Percentiles rank a stretch among this genome's conserved stretches.
phyloP scores from a whole-genome alignment of 2,329 filamentous ascomycete species.

The Hypoxylon rubiginosum region DNA sequence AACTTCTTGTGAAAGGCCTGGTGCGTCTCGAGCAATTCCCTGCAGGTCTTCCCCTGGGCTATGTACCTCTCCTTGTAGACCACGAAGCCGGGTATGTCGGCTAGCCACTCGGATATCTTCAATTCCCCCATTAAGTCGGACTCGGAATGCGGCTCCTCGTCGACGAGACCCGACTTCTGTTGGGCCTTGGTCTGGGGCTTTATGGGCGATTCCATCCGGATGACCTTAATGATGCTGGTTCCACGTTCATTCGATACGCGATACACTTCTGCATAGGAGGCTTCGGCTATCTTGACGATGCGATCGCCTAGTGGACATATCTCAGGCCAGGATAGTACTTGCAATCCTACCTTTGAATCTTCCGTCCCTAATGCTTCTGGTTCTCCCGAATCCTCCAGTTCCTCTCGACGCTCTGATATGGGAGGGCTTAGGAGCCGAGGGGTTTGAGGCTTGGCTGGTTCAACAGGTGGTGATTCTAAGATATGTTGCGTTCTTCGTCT shows the following conservation, averaged over 20 bases:
- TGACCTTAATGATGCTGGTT: slow-evolving; percentile 75
- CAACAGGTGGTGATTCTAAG: slow-evolving; percentile 29
- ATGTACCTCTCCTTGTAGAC: slow-evolving; percentile 75
- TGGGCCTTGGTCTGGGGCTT: slow-evolving; percentile 70
- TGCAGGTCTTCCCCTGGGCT: slow-evolving; percentile 68
- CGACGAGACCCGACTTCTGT: slow-evolving; percentile 66
- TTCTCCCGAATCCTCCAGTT: slow-evolving; percentile 1
- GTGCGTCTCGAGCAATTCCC: slow-evolving; percentile 70
- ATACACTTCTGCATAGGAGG: slow-evolving; percentile 76
- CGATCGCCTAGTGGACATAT: slow-evolving; percentile 66
- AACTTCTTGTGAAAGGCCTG: slow-evolving; percentile 67
- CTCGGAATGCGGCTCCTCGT: slow-evolving; percentile 69
- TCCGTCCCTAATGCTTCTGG: slow-evolving; percentile 22
- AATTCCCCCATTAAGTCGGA: slow-evolving; percentile 70
- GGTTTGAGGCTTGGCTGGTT: slow-evolving; percentile 28
- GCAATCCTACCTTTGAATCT: slow-evolving; percentile 50
- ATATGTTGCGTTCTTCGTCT: slow-evolving; percentile 42
- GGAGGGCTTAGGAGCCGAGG: slow-evolving; percentile 28
- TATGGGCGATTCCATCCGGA: slow-evolving; percentile 70
- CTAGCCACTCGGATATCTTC: slow-evolving; percentile 73
- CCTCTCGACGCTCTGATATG: not conserved
- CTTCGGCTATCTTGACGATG: slow-evolving; percentile 75
- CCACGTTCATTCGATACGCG: slow-evolving; percentile 70
- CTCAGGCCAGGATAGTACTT: slow-evolving; percentile 68
- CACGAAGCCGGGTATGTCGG: slow-evolving; percentile 74